Evolutionary conservation across 805 yeast genomes (phyloP).

Genomic region (Metschnikowia lunata): DNA sequence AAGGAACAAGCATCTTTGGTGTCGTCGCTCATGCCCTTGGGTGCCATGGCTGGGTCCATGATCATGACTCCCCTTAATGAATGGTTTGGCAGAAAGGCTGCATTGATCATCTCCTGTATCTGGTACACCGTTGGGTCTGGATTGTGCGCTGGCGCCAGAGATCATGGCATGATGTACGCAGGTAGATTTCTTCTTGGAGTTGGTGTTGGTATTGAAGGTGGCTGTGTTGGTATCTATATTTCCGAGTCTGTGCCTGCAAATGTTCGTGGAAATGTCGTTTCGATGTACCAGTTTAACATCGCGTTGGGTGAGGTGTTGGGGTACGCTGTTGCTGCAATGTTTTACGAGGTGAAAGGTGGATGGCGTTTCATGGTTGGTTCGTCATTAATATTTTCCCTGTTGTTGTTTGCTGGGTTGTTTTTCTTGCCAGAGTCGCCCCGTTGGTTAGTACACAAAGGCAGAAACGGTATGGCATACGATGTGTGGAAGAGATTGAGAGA

Average conservation of each 20-base stretch:
- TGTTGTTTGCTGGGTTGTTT: slow-evolving; percentile 47
- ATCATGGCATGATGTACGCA: slow-evolving; percentile 43
- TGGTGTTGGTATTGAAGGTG: slow-evolving; percentile 66
- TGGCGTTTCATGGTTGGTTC: slow-evolving; percentile 69
- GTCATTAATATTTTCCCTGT: slow-evolving; percentile 53
- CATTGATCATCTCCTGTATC: slow-evolving; percentile 53
- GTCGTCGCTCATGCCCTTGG: slow-evolving; percentile 62
- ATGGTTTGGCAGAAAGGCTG: slow-evolving; percentile 49
- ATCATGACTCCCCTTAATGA: slow-evolving; percentile 57
- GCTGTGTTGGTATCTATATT: slow-evolving; percentile 58
- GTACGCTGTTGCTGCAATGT: slow-evolving; percentile 59
- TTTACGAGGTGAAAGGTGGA: slow-evolving; percentile 50
- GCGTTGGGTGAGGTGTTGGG: slow-evolving; percentile 67
- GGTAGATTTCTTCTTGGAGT: slow-evolving; percentile 55
- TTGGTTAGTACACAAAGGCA: slow-evolving; percentile 49
- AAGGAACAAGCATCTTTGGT: slow-evolving; percentile 48
- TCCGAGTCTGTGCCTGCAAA: slow-evolving; percentile 56
- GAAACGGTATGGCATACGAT: slow-evolving; percentile 48
- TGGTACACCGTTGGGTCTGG: slow-evolving; percentile 60
- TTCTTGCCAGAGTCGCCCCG: slow-evolving; percentile 62
- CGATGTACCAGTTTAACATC: slow-evolving; percentile 59
- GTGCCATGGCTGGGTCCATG: slow-evolving; percentile 62
- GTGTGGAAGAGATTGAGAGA: slow-evolving; percentile 57
- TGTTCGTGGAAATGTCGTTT: slow-evolving; percentile 58
- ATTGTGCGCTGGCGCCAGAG: slow-evolving; percentile 43